Base-by-base conservation (phyloP, 2,329 filamentous ascomycete species). In the Trichophyton verrucosum region DNA sequence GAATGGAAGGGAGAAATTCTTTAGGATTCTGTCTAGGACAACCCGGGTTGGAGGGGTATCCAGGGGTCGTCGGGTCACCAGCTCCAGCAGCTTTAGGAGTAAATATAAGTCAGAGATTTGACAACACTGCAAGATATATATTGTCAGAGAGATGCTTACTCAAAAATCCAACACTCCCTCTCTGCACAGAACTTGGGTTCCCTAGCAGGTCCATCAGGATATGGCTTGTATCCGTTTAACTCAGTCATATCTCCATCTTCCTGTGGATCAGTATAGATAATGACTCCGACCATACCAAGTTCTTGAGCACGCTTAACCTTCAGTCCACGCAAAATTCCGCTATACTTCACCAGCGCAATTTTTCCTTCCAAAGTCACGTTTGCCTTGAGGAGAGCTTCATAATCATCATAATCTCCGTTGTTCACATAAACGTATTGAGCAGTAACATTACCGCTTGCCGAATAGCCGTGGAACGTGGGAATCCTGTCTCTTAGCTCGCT, bases 381-480 rank as follows among this genome's bases (percentile, higher is more conserved):
- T 42, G 88, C 86, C 44, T 83, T 80, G 49, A 87, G 69, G 13
- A 97, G 80, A 65, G 95, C 90, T 67, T 94, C 87, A 65, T 86
- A 97, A 71, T 97, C 92, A 65, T 81, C 76, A 70, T 86, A 95
- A 0, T 88, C 94, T 59, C 91, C 92, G 69, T 94, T 95, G 74
- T 96, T 96, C 71, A 89, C 90, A 69, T 87, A 97, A 36, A 96
- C 88, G 65, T 89, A 94, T 13, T 84, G 82, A 2, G 84, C 90
- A 0, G 92, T 96, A 56, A 95, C 92, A 72, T 97, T 95, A 30
- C 92, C 92, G 63, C 81, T 91, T 3, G 91, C 91, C 3, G 90
- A 95, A 73, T 96, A 97, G 59, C 92, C 94, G 70, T 97, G 92
- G 77, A 97, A 97, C 0, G 87, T 92, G 0, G 92, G 91, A 24